Base-by-base conservation (phyloP, 345 rosid genomes). In the Brassica incana region DNA sequence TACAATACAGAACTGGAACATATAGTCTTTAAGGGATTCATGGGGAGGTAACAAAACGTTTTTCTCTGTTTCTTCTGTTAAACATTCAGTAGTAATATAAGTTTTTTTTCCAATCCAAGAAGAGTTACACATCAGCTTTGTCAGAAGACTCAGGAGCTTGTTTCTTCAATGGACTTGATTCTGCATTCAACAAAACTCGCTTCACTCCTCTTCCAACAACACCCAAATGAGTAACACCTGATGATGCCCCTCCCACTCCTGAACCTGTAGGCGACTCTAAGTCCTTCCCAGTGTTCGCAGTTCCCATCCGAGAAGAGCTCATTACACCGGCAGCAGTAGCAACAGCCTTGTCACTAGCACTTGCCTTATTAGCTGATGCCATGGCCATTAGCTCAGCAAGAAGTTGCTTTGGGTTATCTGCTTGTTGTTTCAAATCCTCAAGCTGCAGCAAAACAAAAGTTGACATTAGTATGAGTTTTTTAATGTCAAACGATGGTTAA, bases 121-220 rank as follows among this genome's bases (percentile, higher is more conserved):
- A 43, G 76, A 65, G 69, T 75, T 75, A 6, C 87, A 27, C 88
- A 80, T 86, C 93, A 38, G 86, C 84, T 77, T 83, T 87, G 65
- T 88, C 87, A 6, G 89, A 72, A 14, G 86, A 67, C 25, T 85
- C 88, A 1, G 38, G 59, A 16, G 88, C 71, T 11, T 89, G 86
- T 79, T 85, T 95, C 96, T 95, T 95, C 6, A 56, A 3, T 32
- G 88, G 72, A 75, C 81, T 88, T 58, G 96, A 88, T 30, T 79
- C 75, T 30, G 72, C 43, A 74, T 79, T 86, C 84, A 61, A 84
- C 80, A 85, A 73, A 62, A 93, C 97, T 59, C 97, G 91, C 78
- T 95, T 95, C 65, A 90, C 96, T 48, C 98, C 99, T 86, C 98
- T 88, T 81, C 98, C 99, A 56, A 93, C 97, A 4, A 89, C 89